Percentiles rank a stretch among this genome's conserved stretches.
Conservation (phyloP, 768 basidiomycete genomes). For the Crucibulum laeve region DNA sequence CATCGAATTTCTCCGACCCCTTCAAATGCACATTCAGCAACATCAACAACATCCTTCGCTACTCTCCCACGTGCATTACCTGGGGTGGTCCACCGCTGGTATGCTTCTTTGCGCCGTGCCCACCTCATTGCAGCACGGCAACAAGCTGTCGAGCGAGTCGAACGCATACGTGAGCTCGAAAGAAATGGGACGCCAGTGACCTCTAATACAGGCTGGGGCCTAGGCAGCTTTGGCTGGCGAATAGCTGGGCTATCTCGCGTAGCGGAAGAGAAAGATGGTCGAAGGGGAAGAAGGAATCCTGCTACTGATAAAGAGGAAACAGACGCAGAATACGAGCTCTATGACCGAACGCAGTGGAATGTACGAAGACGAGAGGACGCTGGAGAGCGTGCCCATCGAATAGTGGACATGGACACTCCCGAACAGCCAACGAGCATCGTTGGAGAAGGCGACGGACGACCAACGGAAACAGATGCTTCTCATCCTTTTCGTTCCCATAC, state of each 20-base stretch:
- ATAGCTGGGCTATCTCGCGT: slow-evolving; percentile 12
- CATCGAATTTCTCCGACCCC: slow-evolving; percentile 2
- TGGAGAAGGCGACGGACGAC: too few relatives aligned
- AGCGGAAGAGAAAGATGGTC: slow-evolving; percentile 1
- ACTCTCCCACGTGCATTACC: slow-evolving; percentile 35
- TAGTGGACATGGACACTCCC: not conserved
- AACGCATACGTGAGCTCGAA: slow-evolving; percentile 62
- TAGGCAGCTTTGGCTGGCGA: slow-evolving; percentile 62
- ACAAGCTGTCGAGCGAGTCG: slow-evolving; percentile 65
- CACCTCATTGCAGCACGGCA: slow-evolving; percentile 67
- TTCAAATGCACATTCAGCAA: slow-evolving; percentile 10
- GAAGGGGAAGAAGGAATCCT: slow-evolving; percentile 3
- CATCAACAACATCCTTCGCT: slow-evolving; percentile 14
- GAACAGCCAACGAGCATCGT: too few relatives aligned
- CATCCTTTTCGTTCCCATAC: too few relatives aligned
- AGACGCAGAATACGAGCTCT: slow-evolving; percentile 5
- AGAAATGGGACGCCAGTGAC: slow-evolving; percentile 21
- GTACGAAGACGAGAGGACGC: slow-evolving; percentile 2
- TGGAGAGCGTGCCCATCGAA: slow-evolving; percentile 5
- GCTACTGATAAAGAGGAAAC: not conserved
- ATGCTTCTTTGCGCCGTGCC: slow-evolving; percentile 58
- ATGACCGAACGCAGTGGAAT: not conserved
- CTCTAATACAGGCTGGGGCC: slow-evolving; percentile 56
- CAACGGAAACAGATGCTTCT: too few relatives aligned
- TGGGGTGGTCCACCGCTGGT: slow-evolving; percentile 46